Evolutionary conservation across 2,329 filamentous ascomycete species (phyloP), one percentile per base, ranked within the genome.

Genomic region (Thyridium curvatum): DNA sequence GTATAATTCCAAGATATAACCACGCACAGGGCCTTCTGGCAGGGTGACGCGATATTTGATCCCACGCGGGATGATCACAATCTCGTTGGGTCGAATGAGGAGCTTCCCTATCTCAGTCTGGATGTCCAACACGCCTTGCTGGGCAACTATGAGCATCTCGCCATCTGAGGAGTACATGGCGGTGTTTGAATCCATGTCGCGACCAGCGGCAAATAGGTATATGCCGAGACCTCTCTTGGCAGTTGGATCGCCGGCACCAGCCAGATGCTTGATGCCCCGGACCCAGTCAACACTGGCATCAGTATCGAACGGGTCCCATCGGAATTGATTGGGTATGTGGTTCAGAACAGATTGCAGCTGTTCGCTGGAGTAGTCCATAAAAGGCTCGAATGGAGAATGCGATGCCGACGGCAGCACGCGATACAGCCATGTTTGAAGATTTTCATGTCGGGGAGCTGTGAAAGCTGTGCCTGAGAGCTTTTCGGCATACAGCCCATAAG

Each of bases 401-500:
- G 77, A 67, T 41, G 78, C 78, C 0, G 80, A 77, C 2, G 82
- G 81, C 33, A 82, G 63, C 45, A 84, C 78, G 12, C 82, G 74
- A 54, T 87, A 87, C 17, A 86, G 71, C 82, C 82, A 86, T 32
- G 81, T 72, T 55, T 86, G 82, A 52, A 77, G 77, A 60, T 84
- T 86, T 41, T 82, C 74, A 54, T 77, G 68, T 18, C 84, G 69
- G 0, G 82, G 81, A 2, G 81, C 79, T 4, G 82, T 86, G 55
- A 87, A 87, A 18, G 83, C 71, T 2, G 80, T 84, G 7, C 82
- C 83, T 0, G 82, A 85, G 32, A 86, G 71, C 65, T 85, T 84
- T 64, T 94, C 88, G 18, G 86, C 79, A 62, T 93, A 93, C 18
- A 94, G 77, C 1, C 86, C 87, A 47, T 80, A 78, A 0, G 86